phyloP scores from a whole-genome alignment of 208 protist genomes.

The Lotmaria passim region DNA sequence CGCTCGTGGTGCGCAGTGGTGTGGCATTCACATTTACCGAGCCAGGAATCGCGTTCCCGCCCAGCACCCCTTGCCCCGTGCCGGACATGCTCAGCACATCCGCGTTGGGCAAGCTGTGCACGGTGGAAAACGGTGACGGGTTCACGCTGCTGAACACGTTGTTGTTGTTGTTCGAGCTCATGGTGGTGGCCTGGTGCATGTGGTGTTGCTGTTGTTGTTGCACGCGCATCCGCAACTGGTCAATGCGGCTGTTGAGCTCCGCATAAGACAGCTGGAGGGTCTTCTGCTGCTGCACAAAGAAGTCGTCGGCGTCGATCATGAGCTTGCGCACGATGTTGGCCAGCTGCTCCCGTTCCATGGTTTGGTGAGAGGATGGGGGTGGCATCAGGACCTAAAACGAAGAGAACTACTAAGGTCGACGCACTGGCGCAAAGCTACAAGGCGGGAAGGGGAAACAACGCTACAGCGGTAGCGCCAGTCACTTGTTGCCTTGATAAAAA shows the following conservation, averaged over 20 bases:
- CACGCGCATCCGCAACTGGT: constrained; percentile 51
- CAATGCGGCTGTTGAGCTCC: constrained; percentile 52
- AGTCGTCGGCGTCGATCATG: constrained; percentile 56
- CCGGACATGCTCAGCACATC: constrained; percentile 19
- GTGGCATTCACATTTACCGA: constrained; percentile 31
- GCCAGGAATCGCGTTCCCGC: neutral
- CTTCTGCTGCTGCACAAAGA: constrained; percentile 63
- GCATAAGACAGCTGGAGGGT: constrained; percentile 54
- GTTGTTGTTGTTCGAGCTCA: constrained; percentile 23
- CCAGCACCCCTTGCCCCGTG: constrained; percentile 3
- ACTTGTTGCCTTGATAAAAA: neutral
- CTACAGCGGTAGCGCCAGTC: too few species aligned
- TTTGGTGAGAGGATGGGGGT: constrained; percentile 1
- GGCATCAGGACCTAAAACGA: too few species aligned
- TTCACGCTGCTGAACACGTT: constrained; percentile 29
- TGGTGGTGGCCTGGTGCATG: constrained; percentile 12
- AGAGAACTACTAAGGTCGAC: too few species aligned
- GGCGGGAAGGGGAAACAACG: neutral
- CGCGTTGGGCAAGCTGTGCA: constrained; percentile 17
- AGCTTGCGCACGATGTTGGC: constrained; percentile 38
- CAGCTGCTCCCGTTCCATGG: constrained; percentile 45
- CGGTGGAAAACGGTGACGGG: constrained; percentile 26
- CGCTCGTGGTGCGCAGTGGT: constrained; percentile 24
- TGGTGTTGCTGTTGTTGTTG: constrained; percentile 32
- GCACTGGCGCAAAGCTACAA: neutral